Evolutionary conservation across 352 stramenopile genomes (phyloP), one percentile per base, ranked within the genome.

Genomic region (Globisporangium okanoganense): DNA sequence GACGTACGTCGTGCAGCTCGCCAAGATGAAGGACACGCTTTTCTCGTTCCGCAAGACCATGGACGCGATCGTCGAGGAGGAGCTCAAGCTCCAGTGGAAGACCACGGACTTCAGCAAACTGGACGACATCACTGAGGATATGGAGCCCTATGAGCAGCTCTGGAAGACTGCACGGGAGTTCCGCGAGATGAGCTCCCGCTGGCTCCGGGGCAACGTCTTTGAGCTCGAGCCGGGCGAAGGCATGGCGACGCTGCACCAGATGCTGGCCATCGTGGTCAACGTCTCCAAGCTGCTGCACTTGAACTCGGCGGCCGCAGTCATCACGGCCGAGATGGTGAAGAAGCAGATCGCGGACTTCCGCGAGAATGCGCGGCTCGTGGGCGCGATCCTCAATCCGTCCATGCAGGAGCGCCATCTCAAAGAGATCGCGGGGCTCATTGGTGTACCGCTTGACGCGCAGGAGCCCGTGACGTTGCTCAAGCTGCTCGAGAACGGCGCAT

Each of bases 321-420:
- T 90, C 49, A 89, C 80, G 0, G 78, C 84, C 0, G 84, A 94
- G 48, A 70, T 87, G 45, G 64, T 92, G 22, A 85, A 87, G 47
- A 94, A 94, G 59, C 85, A 92, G 56, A 87, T 94, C 67, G 73
- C 64, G 0, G 84, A 93, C 45, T 94, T 94, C 40, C 69, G 77
- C 5, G 82, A 90, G 47, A 85, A 86, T 14, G 66, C 82, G 9
- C 72, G 78, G 0, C 62, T 94, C 5, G 85, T 91, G 5, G 71
- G 75, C 1, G 79, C 83, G 2, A 85, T 94, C 52, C 52, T 85
- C 36, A 85, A 94, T 47, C 77, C 75, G 33, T 73, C 70, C 1
- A 82, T 94, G 56, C 78, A 91, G 44, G 73, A 86, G 2, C 67
- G 85, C 1, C 82, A 94, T 29, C 65, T 83, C 41, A 83, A 81